A percentile compares a stretch with the other conserved stretches of the same genome.
Conservation (phyloP, 2,329 filamentous ascomycete species). For the Tolypocladium album region DNA sequence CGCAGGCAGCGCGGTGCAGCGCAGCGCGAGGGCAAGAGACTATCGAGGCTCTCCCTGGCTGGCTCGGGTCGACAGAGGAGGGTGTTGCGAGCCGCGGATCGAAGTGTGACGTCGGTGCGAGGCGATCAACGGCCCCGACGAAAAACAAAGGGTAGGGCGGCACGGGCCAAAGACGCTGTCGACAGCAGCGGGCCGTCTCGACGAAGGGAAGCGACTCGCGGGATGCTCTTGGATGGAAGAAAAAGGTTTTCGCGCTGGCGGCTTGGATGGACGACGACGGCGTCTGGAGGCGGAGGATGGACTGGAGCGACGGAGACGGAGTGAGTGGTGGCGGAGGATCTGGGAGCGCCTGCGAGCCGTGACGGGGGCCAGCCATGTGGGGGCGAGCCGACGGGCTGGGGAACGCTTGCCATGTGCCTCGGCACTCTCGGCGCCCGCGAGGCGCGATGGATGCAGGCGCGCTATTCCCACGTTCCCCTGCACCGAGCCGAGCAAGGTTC, state of each 20-base stretch:
- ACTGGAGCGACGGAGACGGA: neutral
- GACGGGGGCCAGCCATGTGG: neutral
- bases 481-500: neutral
- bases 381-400: neutral
- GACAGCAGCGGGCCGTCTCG: neutral
- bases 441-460: too few relatives aligned
- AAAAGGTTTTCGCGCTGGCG: neutral
- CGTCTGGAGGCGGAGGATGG: neutral
- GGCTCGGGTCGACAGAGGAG: neutral
- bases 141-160: neutral
- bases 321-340: neutral
- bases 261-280: neutral
- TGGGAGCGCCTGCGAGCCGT: neutral
- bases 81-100: neutral
- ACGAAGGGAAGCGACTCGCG: neutral
- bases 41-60: neutral
- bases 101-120: neutral
- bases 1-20: neutral
- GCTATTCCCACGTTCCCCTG: too few relatives aligned
- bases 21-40: neutral
- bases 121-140: neutral
- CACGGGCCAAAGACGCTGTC: neutral
- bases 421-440: neutral
- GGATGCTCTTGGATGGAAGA: neutral
- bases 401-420: constrained; percentile 1